Evolutionary conservation across 495 filamentous ascomycete genomes (phyloP).

Genomic region (Schizothecium vesticola): DNA sequence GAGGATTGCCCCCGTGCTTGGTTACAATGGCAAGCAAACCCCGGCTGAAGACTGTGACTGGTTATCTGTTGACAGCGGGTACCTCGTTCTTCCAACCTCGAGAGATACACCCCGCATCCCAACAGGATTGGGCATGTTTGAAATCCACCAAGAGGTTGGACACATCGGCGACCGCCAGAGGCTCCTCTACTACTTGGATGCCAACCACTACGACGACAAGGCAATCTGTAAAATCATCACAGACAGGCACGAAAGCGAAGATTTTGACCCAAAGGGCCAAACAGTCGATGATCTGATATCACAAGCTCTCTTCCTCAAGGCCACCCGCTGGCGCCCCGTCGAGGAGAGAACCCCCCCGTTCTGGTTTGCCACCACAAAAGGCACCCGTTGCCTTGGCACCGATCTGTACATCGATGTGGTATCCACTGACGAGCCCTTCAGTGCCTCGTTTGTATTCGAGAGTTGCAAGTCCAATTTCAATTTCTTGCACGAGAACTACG

Average conservation of each 20-base stretch:
- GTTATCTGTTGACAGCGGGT: background rate
- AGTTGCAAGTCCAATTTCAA: background rate
- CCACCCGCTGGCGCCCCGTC: background rate
- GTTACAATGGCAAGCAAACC: background rate
- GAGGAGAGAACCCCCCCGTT: background rate
- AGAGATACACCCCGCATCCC: background rate
- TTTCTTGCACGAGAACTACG: background rate
- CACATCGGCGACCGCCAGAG: background rate
- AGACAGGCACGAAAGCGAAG: background rate
- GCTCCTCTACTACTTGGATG: background rate
- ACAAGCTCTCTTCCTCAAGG: background rate
- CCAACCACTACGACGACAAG: background rate
- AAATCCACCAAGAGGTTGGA: background rate
- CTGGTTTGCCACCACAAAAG: background rate
- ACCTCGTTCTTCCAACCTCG: background rate
- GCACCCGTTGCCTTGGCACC: background rate
- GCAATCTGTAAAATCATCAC: background rate
- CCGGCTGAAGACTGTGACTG: background rate
- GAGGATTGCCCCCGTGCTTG: background rate
- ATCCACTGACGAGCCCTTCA: background rate
- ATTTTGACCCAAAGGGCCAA: background rate
- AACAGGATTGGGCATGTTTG: background rate
- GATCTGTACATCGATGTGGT: background rate
- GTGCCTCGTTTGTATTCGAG: background rate
- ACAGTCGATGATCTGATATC: background rate